These are phyloP conservation scores for Venturia oleaginea DNA, from an alignment of 2,329 filamentous ascomycete genomes.

Conservation along the genomic window DNA sequence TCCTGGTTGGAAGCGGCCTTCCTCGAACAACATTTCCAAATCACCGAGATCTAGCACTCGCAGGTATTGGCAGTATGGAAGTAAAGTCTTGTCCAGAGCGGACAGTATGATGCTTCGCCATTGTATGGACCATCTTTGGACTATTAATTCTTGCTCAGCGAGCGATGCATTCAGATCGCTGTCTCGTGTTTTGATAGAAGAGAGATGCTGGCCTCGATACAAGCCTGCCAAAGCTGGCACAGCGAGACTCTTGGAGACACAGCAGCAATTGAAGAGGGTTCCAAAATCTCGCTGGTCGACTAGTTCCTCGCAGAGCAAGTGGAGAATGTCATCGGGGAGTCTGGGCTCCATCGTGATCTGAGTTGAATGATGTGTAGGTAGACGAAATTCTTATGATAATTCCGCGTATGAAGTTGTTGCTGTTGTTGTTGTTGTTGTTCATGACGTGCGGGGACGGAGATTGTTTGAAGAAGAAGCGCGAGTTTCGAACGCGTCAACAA, in stretches of 20 bases:
- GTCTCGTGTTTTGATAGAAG: constrained; percentile 12
- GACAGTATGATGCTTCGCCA: constrained; percentile 64
- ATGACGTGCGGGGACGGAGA: not conserved
- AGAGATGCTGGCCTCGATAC: constrained; percentile 34
- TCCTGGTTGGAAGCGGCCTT: constrained; percentile 43
- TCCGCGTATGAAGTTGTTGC: not conserved
- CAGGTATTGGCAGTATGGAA: constrained; percentile 62
- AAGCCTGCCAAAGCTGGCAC: constrained; percentile 51
- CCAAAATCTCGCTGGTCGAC: constrained; percentile 45
- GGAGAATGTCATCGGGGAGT: constrained; percentile 51
- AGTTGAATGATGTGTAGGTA: not conserved
- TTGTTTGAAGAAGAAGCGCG: not conserved
- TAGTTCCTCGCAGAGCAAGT: constrained; percentile 52
- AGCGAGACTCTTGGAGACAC: constrained; percentile 47
- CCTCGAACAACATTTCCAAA: constrained; percentile 49
- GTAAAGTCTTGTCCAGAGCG: constrained; percentile 51
- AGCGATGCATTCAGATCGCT: constrained; percentile 31
- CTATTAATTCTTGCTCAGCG: constrained; percentile 37
- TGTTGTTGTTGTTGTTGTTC: not conserved
- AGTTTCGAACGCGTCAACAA: not conserved
- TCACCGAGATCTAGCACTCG: constrained; percentile 54
- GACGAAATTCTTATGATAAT: no score
- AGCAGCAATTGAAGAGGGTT: constrained; percentile 44
- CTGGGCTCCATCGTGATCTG: constrained; percentile 11
- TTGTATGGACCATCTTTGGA: constrained; percentile 51